Evolutionary conservation across 2,329 filamentous ascomycete genomes (phyloP), one percentile per base, ranked within the genome.

Genomic region (Alternaria incomplexa): DNA sequence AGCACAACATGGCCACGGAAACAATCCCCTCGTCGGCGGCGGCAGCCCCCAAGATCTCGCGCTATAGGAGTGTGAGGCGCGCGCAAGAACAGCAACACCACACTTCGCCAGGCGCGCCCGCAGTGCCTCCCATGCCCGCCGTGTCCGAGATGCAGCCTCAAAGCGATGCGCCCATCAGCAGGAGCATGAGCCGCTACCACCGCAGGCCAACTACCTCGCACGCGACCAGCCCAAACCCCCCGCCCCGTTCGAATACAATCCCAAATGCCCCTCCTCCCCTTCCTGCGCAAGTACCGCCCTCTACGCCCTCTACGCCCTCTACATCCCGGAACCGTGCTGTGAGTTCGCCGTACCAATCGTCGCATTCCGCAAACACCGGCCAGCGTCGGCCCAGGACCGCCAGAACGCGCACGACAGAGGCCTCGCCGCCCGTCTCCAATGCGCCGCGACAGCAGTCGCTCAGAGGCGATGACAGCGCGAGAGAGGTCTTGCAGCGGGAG

Each of bases 41-140:
- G 45, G 47, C 68, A 61, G 56, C 70, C 57, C 73, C 77, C 56
- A 88, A 86, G 72, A 84, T 87, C 73, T 86, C 86, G 58, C 83
- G 87, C 45, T 89, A 89, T 77, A 82, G 86, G 66, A 87, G 86
- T 28, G 85, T 88, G 58, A 80, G 87, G 62, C 82, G 82, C 65
- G 80, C 80, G 22, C 78, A 81, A 57, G 74, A 81, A 61, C 72
- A 73, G 50, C 60, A 53, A 45, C 67, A 71, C 22, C 66, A 65
- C 20, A 25, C 63, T n/a, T 55, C 68, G 23, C 54, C 63, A 54
- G 43, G 62, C 57, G 53, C 12, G 12, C 40, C 65, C 43, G 48
- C 70, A 48, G 48, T 45, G 44, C 77, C 77, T 25, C 62, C 69
- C 4, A 64, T 75, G 53, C 76, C 76, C 50, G 59, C 72, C 3